A percentile compares a stretch with the other conserved stretches of the same genome.
phyloP scores from a whole-genome alignment of 176 grass and related monocot genomes.

The Oryza coarctata region DNA sequence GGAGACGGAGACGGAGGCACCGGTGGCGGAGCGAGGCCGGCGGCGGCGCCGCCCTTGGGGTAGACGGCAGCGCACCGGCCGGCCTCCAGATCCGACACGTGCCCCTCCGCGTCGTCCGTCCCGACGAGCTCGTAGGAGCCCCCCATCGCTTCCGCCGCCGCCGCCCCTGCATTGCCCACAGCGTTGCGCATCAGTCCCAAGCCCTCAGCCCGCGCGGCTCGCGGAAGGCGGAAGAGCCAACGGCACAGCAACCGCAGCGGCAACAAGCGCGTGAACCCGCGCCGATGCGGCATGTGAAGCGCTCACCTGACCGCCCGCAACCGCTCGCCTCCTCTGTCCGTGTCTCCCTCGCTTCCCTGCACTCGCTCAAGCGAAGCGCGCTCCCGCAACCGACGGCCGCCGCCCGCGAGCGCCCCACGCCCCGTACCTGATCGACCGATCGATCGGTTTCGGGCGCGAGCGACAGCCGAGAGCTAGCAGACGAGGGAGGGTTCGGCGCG shows the following conservation, averaged over 20 bases:
- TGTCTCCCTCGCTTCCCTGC: neutral
- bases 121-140: slow-evolving; percentile 55
- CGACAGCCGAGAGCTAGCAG: neutral
- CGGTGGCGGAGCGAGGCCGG: neutral
- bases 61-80: neutral
- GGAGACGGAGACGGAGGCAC: neutral
- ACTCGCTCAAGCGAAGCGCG: neutral
- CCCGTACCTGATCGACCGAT: neutral
- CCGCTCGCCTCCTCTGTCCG: neutral
- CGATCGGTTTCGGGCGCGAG: neutral
- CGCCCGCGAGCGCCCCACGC: neutral
- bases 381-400: neutral
- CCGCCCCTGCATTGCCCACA: slow-evolving; percentile 36
- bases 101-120: slow-evolving; percentile 24
- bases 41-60: neutral
- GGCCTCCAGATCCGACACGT: slow-evolving; percentile 40
- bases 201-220: neutral
- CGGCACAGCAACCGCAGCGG: neutral
- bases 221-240: neutral
- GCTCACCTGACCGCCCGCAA: slow-evolving; percentile 26
- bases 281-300: slow-evolving; percentile 31
- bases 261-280: slow-evolving; percentile 38
- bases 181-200: neutral
- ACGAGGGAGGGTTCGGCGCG: neutral
- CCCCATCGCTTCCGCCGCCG: slow-evolving; percentile 23